Evolutionary conservation across 2,329 filamentous ascomycete species (phyloP).

Genomic region (Monilinia laxa): DNA sequence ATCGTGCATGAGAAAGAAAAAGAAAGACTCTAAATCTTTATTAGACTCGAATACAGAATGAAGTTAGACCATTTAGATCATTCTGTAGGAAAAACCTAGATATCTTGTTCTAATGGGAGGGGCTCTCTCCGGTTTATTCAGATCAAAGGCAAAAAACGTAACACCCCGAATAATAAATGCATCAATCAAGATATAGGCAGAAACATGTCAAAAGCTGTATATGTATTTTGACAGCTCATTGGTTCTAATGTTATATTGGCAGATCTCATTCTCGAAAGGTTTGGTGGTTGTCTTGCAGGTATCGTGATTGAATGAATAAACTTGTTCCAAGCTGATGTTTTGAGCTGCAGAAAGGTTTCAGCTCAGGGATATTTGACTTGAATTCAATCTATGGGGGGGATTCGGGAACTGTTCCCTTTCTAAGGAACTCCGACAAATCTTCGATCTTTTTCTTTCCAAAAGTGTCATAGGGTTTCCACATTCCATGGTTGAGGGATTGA

Average conservation of each 20-base stretch:
- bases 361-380: constrained; percentile 8
- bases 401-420: neutral
- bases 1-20: neutral
- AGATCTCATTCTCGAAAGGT: constrained; percentile 4
- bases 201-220: neutral
- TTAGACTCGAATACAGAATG: neutral
- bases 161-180: too few species aligned
- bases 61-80: neutral
- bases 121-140: neutral
- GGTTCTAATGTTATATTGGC: neutral
- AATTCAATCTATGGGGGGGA: neutral
- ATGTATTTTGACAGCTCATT: neutral
- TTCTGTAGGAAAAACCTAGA: too few species aligned
- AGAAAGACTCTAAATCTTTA: neutral
- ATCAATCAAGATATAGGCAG: too few species aligned
- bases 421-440: neutral
- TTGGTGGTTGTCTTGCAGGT: neutral
- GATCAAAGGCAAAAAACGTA: too few species aligned
- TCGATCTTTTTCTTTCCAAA: neutral
- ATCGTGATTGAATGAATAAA: neutral
- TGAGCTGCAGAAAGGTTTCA: constrained; percentile 15
- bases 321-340: neutral
- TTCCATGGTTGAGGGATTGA: constrained; percentile 13
- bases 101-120: neutral
- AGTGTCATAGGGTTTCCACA: constrained; percentile 8